Evolutionary conservation across 2,329 filamentous ascomycete species (phyloP), one percentile per base, ranked within the genome.

Genomic region (Penicillium freii): DNA sequence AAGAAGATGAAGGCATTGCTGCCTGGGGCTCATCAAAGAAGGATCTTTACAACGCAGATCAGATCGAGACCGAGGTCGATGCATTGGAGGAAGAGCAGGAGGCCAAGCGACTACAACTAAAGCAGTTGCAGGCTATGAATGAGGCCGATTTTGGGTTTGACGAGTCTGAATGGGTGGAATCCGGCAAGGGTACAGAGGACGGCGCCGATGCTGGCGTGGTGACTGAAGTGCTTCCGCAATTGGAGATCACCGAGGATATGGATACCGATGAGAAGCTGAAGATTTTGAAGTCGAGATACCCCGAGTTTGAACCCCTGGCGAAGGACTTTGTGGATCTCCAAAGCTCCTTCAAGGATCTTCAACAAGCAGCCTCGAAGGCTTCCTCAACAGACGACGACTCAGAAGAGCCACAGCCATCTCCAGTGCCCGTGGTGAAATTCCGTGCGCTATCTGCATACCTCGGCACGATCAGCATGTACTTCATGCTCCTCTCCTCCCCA

Each of bases 101-200:
- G 73, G 94, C 93, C 3, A 87, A 88, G 73, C 83, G 91, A 60
- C 76, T 99, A 59, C 93, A 97, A 73, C 87, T 92, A 75, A 97
- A 96, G 81, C 93, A 94, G 71, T 76, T 97, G 25, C 83, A 91
- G 65, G 87, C 89, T 64, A 94, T 99, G 90, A 85, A 86, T 6
- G 92, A 95, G 65, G 89, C 89, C 39, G 94, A 99, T 71, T 99
- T 97, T 70, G 88, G 91, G 9, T 95, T 97, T 63, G 92, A 97
- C 67, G 90, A 95, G 69, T 83, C 86, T 42, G 92, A 95, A 65
- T 97, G 93, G 94, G 73, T 87, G 38, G 85, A 83, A 27, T 78
- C 81, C 17, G 82, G 81, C 46, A 75, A 77, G 60, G 75, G 63
- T 19, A 64, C 67, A 5, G 71, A 78, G 3, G 80, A 79, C 17